A percentile compares a stretch with the other conserved stretches of the same genome.
Conservation (phyloP, 495 filamentous ascomycete genomes). For the Penicillium bialowiezense region DNA sequence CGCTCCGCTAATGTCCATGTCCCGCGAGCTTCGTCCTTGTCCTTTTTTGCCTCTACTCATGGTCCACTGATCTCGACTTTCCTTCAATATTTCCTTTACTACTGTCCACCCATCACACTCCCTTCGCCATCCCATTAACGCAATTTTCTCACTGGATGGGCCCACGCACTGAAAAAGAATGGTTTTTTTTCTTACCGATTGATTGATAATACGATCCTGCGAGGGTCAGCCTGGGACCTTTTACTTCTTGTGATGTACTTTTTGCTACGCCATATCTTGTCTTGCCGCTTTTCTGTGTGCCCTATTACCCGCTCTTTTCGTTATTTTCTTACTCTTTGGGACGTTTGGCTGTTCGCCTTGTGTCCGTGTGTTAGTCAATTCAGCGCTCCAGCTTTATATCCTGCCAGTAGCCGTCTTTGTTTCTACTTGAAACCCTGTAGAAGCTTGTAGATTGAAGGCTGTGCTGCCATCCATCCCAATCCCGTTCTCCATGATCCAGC, state of each 20-base stretch:
- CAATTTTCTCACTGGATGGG: slow-evolving; percentile 30
- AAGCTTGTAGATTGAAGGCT: too few species aligned
- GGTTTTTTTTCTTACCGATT: slow-evolving; percentile 12
- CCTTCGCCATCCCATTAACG: slow-evolving; percentile 26
- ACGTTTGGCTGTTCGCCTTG: slow-evolving; percentile 17
- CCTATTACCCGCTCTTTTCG: slow-evolving; percentile 33
- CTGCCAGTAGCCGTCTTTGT: not conserved
- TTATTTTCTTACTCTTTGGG: slow-evolving; percentile 20
- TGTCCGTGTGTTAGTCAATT: slow-evolving; percentile 33
- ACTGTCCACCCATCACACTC: slow-evolving; percentile 36
- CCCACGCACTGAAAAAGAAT: slow-evolving; percentile 33
- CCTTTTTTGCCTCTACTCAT: slow-evolving; percentile 27
- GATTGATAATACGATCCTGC: slow-evolving; percentile 28
- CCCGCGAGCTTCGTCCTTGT: slow-evolving; percentile 6
- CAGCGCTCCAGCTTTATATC: slow-evolving; percentile 30
- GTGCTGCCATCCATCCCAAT: too few species aligned
- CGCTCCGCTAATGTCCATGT: slow-evolving; percentile 67
- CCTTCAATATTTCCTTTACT: slow-evolving; percentile 35
- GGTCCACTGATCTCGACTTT: slow-evolving; percentile 24
- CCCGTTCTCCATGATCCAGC: too few species aligned
- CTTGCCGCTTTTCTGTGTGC: slow-evolving; percentile 39
- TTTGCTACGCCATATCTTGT: slow-evolving; percentile 51
- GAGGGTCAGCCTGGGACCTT: slow-evolving; percentile 32
- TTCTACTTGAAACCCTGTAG: not conserved
- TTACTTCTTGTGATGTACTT: slow-evolving; percentile 55